phyloP scores from a whole-genome alignment of 1,284 basidiomycete genomes.

The Pascua guehoae region DNA sequence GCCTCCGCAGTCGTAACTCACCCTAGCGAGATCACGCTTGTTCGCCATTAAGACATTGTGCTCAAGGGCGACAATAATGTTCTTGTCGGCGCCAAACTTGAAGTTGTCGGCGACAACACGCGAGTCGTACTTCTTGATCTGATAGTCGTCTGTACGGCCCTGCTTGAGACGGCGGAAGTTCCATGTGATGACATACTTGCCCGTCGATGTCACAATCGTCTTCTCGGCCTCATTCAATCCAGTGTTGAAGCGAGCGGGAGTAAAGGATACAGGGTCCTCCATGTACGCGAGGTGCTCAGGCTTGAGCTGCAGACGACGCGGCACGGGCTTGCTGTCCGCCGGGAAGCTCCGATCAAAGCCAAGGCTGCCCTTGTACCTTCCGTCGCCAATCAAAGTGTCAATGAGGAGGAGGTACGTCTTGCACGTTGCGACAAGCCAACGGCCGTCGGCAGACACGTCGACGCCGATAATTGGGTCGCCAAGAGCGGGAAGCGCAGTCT shows the following conservation, averaged over 20 bases:
- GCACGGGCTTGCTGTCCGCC: slow-evolving; percentile 86
- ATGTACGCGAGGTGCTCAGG: slow-evolving; percentile 94
- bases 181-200: slow-evolving; percentile 93
- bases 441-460: slow-evolving; percentile 89
- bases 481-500: slow-evolving; percentile 93
- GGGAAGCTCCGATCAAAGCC: slow-evolving; percentile 97
- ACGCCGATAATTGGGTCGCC: slow-evolving; percentile 94
- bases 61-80: slow-evolving; percentile 92
- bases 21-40: slow-evolving; percentile 80
- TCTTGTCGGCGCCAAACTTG: slow-evolving; percentile 90
- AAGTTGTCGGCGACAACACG: slow-evolving; percentile 94
- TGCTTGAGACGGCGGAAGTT: slow-evolving; percentile 94
- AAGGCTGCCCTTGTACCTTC: slow-evolving; percentile 75
- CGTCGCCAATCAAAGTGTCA: slow-evolving; percentile 90
- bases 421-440: slow-evolving; percentile 94
- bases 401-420: slow-evolving; percentile 92
- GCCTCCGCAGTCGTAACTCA: not conserved
- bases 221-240: slow-evolving; percentile 83
- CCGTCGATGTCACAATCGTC: slow-evolving; percentile 93
- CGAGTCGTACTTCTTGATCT: slow-evolving; percentile 91
- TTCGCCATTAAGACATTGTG: slow-evolving; percentile 92
- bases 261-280: slow-evolving; percentile 82
- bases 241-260: slow-evolving; percentile 92
- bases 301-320: slow-evolving; percentile 80
- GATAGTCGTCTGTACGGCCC: slow-evolving; percentile 84